Evolutionary conservation across 129 eudicot species (phyloP).

Genomic region (Flaveria sonorensis): DNA sequence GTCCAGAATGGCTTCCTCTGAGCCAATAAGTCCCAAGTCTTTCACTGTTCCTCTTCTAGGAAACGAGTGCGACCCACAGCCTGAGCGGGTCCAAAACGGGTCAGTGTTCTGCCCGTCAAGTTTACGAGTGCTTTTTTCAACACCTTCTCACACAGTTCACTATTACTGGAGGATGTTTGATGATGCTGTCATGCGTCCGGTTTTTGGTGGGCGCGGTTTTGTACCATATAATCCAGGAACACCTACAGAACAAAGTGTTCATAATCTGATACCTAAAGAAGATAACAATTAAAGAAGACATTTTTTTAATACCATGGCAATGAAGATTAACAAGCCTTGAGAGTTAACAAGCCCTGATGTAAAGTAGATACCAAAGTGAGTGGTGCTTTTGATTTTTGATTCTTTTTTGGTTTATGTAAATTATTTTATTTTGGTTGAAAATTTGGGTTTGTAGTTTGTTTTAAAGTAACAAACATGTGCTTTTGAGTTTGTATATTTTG

Average conservation of each 20-base stretch:
- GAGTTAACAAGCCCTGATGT: conserved; percentile 25
- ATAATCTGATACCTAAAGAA: conserved; percentile 38
- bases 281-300: conserved; percentile 5
- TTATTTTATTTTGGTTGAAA: conserved; percentile 21
- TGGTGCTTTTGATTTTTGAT: conserved; percentile 26
- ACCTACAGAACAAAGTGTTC: conserved; percentile 54
- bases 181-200: conserved; percentile 78
- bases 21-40: conserved; percentile 54
- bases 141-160: conserved; percentile 76
- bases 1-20: conserved; percentile 43
- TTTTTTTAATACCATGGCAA: not conserved
- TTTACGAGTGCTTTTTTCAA: conserved; percentile 56
- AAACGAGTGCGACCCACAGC: conserved; percentile 39
- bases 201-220: conserved; percentile 86
- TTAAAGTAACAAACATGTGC: conserved; percentile 25
- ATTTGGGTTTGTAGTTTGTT: conserved; percentile 20
- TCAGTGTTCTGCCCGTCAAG: conserved; percentile 30
- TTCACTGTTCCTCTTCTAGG: conserved; percentile 50
- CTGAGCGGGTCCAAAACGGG: conserved; percentile 23
- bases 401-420: conserved; percentile 37
- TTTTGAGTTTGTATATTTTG: conserved; percentile 23
- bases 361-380: conserved; percentile 32
- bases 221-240: conserved; percentile 69
- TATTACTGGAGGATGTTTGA: conserved; percentile 80
- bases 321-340: conserved; percentile 13